phyloP scores from a whole-genome alignment of 1,284 basidiomycete genomes.

The Takashimella tepidaria region DNA sequence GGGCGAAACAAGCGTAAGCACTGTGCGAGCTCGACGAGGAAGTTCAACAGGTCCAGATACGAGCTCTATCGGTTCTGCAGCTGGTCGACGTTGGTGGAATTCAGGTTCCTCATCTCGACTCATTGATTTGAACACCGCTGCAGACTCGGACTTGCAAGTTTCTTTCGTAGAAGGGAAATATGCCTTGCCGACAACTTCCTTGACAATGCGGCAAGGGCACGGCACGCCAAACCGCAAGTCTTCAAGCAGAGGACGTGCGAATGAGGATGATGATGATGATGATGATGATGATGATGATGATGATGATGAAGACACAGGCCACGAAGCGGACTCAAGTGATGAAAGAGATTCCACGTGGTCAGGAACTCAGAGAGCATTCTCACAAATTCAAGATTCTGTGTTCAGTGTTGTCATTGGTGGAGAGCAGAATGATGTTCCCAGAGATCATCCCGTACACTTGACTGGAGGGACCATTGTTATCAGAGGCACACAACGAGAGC shows the following conservation, averaged over 20 bases:
- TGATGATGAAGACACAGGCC: constrained; percentile 1
- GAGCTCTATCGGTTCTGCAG: constrained; percentile 10
- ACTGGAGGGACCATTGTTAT: constrained; percentile 34
- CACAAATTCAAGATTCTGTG: not conserved
- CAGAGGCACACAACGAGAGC: constrained; percentile 14
- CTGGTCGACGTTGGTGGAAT: constrained; percentile 11
- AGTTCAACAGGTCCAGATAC: constrained; percentile 10
- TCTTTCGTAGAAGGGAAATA: constrained; percentile 22
- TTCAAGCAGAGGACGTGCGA: not conserved
- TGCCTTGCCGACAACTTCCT: constrained; percentile 8
- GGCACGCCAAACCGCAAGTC: not conserved
- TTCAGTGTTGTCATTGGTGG: constrained; percentile 17
- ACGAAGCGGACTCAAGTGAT: not conserved
- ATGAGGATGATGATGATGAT: not conserved
- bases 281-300: not conserved
- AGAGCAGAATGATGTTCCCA: constrained; percentile 21
- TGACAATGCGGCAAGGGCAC: not conserved
- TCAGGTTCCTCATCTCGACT: constrained; percentile 20
- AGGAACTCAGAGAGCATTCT: constrained; percentile 16
- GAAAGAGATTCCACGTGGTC: constrained; percentile 16
- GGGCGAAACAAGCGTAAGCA: constrained; percentile 16
- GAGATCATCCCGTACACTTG: constrained; percentile 5
- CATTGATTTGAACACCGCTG: constrained; percentile 19
- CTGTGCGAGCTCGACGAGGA: constrained; percentile 19
- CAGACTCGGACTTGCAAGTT: constrained; percentile 8